Evolutionary conservation across 1,284 basidiomycete species (phyloP).

Genomic region (Ceratobasidium theobromae): DNA sequence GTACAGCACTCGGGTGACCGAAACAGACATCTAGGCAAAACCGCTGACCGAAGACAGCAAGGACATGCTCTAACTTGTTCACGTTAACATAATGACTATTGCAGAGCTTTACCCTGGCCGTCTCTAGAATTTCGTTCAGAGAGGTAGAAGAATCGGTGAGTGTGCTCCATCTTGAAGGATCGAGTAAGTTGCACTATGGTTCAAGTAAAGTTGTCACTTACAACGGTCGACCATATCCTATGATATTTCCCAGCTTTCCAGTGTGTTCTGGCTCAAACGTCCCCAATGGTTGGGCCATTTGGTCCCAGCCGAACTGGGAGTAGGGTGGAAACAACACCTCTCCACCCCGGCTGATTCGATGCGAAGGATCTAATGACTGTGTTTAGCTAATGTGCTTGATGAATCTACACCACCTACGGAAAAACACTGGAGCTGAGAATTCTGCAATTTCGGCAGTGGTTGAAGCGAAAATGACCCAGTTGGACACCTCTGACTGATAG

Average conservation of each 20-base stretch:
- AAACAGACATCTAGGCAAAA: not conserved
- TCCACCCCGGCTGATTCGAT: not conserved
- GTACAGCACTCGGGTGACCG: not conserved
- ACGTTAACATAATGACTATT: not conserved
- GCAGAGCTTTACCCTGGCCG: not conserved
- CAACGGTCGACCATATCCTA: not conserved
- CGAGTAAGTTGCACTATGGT: not conserved
- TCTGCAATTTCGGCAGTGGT: not conserved
- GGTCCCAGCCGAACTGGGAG: not conserved
- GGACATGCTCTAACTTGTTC: not conserved
- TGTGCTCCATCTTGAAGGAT: not conserved
- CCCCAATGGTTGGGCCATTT: not conserved
- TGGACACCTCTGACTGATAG: not conserved
- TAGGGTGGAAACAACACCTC: not conserved
- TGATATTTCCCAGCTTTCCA: not conserved
- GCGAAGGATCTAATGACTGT: not conserved
- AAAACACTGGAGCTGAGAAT: not conserved
- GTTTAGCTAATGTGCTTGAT: too few species aligned
- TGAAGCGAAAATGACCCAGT: not conserved
- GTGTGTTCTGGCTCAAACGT: not conserved
- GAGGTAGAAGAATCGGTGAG: not conserved
- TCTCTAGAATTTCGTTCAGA: not conserved
- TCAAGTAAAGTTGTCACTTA: not conserved
- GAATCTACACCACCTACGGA: not conserved
- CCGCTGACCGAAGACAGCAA: constrained; percentile 11